Conservation (phyloP, 2,329 filamentous ascomycete species). For the Claviceps spartinae region DNA sequence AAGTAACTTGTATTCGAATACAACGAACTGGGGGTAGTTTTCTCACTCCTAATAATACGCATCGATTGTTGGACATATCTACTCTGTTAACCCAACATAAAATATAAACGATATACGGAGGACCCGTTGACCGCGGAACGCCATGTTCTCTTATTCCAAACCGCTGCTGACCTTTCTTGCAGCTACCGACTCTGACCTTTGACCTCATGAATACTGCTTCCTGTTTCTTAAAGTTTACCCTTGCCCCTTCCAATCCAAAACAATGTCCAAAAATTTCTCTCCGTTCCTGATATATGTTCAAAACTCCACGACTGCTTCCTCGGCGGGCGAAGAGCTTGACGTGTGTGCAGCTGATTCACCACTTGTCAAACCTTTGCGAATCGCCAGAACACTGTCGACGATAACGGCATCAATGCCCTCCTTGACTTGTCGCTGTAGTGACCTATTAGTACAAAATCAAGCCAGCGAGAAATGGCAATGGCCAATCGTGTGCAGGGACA, state of each 20-base stretch:
- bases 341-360: conserved; percentile 11
- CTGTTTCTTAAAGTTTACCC: not conserved
- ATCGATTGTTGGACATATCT: too few species aligned
- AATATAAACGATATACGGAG: not conserved
- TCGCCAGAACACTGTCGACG: conserved; percentile 85
- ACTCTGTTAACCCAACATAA: too few species aligned
- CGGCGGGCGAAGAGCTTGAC: not conserved
- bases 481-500: not conserved
- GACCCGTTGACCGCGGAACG: not conserved
- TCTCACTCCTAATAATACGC: too few species aligned
- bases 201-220: not conserved
- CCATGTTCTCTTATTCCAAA: not conserved
- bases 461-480: not conserved
- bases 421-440: conserved; percentile 65
- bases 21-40: too few species aligned
- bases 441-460: conserved; percentile 4
- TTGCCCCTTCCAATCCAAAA: not conserved
- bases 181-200: not conserved
- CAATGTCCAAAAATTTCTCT: not conserved
- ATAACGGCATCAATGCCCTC: conserved; percentile 97
- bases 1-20: too few species aligned
- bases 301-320: not conserved
- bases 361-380: conserved; percentile 71
- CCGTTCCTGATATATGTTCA: not conserved
- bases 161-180: not conserved